Evolutionary conservation across 148 eudicot species (phyloP).

Genomic region (Diospyros kaki): DNA sequence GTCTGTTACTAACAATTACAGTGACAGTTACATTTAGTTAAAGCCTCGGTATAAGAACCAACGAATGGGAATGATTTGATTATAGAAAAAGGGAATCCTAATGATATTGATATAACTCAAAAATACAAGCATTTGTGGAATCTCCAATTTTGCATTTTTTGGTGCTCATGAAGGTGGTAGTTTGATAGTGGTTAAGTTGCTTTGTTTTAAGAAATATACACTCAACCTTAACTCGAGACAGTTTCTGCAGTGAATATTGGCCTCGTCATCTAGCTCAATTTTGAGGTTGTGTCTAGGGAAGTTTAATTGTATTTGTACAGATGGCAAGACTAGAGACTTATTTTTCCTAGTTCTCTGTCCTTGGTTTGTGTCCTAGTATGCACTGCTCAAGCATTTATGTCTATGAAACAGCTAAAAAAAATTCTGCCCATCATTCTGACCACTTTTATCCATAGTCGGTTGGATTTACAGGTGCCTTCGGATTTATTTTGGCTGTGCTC

Average conservation of each 20-base stretch:
- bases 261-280: neutral
- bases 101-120: too few relatives aligned
- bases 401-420: neutral
- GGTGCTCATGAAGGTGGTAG: too few relatives aligned
- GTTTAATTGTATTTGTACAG: neutral
- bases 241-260: neutral
- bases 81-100: too few relatives aligned
- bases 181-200: neutral
- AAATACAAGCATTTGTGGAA: too few relatives aligned
- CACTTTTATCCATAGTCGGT: conserved; percentile 66
- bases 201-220: neutral
- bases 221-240: too few relatives aligned
- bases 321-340: neutral
- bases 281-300: neutral
- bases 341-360: neutral
- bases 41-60: too few relatives aligned
- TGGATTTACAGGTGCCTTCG: conserved; percentile 86
- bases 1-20: too few relatives aligned
- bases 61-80: too few relatives aligned
- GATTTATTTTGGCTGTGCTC: conserved; percentile 53
- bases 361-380: neutral
- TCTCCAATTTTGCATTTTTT: too few relatives aligned
- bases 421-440: conserved; percentile 11
- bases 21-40: too few relatives aligned
- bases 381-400: neutral